Evolutionary conservation across 2,329 filamentous ascomycete species (phyloP).

Genomic region (Fusarium burgessii): DNA sequence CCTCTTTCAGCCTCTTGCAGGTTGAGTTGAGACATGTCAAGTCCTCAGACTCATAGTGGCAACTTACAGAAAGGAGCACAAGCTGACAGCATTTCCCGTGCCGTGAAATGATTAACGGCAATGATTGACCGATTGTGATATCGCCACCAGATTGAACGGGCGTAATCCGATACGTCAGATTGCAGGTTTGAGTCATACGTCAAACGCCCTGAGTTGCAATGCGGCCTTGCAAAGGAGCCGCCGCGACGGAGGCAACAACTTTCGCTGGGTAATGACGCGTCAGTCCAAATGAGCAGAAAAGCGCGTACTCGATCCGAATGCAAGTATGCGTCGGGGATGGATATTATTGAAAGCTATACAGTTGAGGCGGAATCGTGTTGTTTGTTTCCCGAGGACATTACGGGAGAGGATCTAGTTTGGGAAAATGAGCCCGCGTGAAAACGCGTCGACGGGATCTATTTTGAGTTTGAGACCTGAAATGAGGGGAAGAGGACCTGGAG

Average conservation of each 20-base stretch:
- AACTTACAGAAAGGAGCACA: constrained; percentile 4
- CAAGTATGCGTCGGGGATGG: not conserved
- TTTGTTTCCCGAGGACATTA: not conserved
- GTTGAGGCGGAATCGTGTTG: not conserved
- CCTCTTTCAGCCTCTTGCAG: not conserved
- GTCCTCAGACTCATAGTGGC: constrained; percentile 7
- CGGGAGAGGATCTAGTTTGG: not conserved
- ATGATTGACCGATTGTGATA: not conserved
- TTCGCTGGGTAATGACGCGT: not conserved
- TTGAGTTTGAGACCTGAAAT: not conserved
- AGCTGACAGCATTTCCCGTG: not conserved
- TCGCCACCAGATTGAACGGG: not conserved
- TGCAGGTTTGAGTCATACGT: not conserved
- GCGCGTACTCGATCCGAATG: not conserved
- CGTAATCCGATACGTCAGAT: constrained; percentile 5
- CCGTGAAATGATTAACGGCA: constrained; percentile 7
- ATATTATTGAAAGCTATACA: not conserved
- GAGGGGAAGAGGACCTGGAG: not conserved
- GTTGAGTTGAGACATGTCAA: not conserved
- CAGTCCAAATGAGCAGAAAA: not conserved
- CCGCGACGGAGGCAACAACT: too few relatives aligned
- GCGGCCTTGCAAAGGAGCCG: not conserved
- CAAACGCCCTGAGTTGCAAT: not conserved
- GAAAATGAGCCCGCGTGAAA: not conserved
- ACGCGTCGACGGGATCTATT: not conserved